These are phyloP conservation scores for Plasmodium relictum DNA, from an alignment of 169 alveolate genomes.

Conservation along the genomic window DNA sequence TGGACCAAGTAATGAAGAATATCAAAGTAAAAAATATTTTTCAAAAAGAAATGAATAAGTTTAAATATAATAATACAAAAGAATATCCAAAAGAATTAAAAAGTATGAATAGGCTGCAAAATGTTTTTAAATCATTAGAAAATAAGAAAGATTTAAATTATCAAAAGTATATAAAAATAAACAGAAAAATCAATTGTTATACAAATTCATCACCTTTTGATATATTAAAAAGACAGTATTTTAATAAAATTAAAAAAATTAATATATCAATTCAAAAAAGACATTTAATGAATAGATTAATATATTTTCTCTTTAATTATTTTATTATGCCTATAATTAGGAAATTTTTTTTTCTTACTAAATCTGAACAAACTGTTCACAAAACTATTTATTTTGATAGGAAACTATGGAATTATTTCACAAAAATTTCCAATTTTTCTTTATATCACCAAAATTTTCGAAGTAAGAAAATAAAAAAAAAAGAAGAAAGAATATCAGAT, in stretches of 20 bases:
- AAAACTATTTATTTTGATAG: constrained; percentile 68
- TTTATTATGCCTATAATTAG: constrained; percentile 72
- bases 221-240: constrained; percentile 18
- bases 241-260: constrained; percentile 43
- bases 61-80: background rate
- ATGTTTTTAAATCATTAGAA: background rate
- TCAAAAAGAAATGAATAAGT: constrained; percentile 10
- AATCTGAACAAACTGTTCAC: constrained; percentile 68
- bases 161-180: too few relatives aligned
- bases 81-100: background rate
- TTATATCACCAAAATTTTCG: constrained; percentile 56
- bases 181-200: too few relatives aligned
- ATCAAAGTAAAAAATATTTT: constrained; percentile 52
- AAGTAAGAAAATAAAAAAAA: constrained; percentile 45
- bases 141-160: background rate
- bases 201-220: constrained; percentile 22
- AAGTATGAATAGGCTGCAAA: background rate
- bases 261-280: constrained; percentile 42
- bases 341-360: constrained; percentile 62
- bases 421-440: constrained; percentile 68
- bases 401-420: constrained; percentile 56
- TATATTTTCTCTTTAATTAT: constrained; percentile 74
- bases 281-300: constrained; percentile 56
- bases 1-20: constrained; percentile 71
- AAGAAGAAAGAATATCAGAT: background rate